Evolutionary conservation across 2,329 filamentous ascomycete species (phyloP).

Genomic region (Phaeoacremonium minimum): DNA sequence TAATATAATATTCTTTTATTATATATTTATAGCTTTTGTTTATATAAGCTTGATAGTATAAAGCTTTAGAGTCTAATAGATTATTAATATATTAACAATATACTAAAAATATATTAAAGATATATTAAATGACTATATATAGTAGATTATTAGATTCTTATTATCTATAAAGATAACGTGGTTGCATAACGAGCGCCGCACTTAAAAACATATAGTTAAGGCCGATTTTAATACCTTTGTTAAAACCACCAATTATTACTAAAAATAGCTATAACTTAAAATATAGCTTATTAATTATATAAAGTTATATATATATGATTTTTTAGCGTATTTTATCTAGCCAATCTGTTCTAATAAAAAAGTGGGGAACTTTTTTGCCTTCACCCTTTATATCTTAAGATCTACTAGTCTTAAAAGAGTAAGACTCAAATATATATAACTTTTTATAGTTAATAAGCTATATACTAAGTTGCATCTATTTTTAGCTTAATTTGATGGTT

Average conservation of each 20-base stretch:
- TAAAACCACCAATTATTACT: too few species aligned
- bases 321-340: neutral
- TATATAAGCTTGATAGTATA: too few species aligned
- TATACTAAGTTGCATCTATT: neutral
- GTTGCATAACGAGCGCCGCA: too few species aligned
- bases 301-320: neutral
- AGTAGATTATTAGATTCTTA: neutral
- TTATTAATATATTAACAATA: neutral
- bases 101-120: neutral
- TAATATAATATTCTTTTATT: too few species aligned
- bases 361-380: too few species aligned
- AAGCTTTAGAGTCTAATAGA: too few species aligned
- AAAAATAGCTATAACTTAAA: too few species aligned
- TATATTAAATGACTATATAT: neutral
- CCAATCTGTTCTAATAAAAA: too few species aligned
- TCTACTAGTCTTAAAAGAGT: neutral
- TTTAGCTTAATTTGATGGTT: neutral
- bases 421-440: neutral
- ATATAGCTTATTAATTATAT: neutral
- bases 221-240: too few species aligned
- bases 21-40: too few species aligned
- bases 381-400: neutral
- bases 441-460: neutral
- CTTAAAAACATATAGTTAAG: neutral
- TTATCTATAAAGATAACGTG: neutral